These are phyloP conservation scores for Neocucurbitaria cava DNA, from an alignment of 2,329 filamentous ascomycete species.

Conservation along the genomic window DNA sequence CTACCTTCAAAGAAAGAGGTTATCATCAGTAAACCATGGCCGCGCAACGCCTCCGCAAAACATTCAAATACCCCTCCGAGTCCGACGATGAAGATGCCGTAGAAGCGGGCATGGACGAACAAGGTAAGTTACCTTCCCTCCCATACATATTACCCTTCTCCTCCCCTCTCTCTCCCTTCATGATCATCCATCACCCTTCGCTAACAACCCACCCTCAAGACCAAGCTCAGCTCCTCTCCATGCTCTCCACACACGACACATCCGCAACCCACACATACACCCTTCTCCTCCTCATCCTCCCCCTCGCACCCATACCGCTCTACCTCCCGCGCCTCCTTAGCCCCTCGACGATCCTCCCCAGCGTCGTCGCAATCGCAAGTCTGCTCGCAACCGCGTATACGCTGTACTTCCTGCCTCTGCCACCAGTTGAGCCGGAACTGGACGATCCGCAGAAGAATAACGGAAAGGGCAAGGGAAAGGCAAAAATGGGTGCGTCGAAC, in stretches of 20 bases:
- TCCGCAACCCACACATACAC: slow-evolving; percentile 58
- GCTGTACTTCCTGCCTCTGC: slow-evolving; percentile 63
- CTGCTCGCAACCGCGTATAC: slow-evolving; percentile 69
- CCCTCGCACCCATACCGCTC: slow-evolving; percentile 62
- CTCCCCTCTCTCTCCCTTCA: slow-evolving; percentile 1
- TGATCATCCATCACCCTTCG: no score
- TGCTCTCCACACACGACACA: slow-evolving; percentile 47
- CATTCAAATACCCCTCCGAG: slow-evolving; percentile 75
- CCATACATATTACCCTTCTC: no score
- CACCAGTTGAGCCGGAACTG: slow-evolving; percentile 26
- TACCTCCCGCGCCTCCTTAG: slow-evolving; percentile 61
- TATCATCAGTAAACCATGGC: slow-evolving; percentile 48
- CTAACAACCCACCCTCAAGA: slow-evolving; percentile 26
- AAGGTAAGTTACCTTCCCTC: slow-evolving; percentile 59
- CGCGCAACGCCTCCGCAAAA: slow-evolving; percentile 72
- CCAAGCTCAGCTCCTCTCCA: slow-evolving; percentile 33
- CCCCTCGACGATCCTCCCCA: slow-evolving; percentile 51
- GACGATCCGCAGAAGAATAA: not conserved
- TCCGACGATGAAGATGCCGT: slow-evolving; percentile 61
- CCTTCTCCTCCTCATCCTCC: slow-evolving; percentile 64
- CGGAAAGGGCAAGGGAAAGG: slow-evolving; percentile 23
- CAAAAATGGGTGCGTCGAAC: slow-evolving; percentile 15
- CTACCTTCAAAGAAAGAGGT: not conserved
- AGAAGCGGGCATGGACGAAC: slow-evolving; percentile 74
- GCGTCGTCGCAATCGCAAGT: slow-evolving; percentile 67